Base-by-base conservation (phyloP, 2,329 filamentous ascomycete genomes). In the Fusarium illudens region DNA sequence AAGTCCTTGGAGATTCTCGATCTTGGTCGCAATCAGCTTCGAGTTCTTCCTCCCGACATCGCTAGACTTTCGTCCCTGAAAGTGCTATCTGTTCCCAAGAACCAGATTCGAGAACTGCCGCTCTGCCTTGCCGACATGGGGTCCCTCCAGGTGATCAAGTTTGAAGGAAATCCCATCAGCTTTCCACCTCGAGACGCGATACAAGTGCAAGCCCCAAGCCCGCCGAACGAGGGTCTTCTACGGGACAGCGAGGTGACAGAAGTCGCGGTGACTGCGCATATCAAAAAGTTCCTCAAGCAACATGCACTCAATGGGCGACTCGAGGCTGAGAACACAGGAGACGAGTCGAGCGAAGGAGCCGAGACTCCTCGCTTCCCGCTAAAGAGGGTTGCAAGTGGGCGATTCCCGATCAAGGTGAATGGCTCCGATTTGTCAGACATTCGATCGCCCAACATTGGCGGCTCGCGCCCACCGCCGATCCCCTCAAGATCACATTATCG, bases 1-100 rank as follows among this genome's bases (percentile, higher is more conserved):
- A 90, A 88, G 54, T 92, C 93, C 32, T 87, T 98, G 58, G 94
- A 98, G 80, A 97, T 97, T 62, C 87, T 98, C 64, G 95, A 98
- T 80, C 86, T 98, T 57, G 94, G 94, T 77, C 89, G 92, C 72
- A 98, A 98, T 77, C 93, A 91, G 77, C 89, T 98, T 64, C 87
- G 87, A 49, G 83, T 87, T 10, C 85, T 98, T 2, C 94, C 95
- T 0, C 87, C 90, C 48, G 91, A 94, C 56, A 92, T 97, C 65
- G 88, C 87, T 63, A 93, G 90, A 75, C 84, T 98, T 73, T 90
- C 90, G 6, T 97, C 93, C 2, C 83, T 98, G 67, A 96, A 97
- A 75, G 94, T 97, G 15, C 84, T 98, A 57, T 94, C 94, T 3
- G 87, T 97, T 33, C 91, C 92, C 71, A 92, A 92, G 75, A 97